These are phyloP conservation scores for Beta macrorhiza DNA, from an alignment of 179 eudicot species.

Conservation along the genomic window DNA sequence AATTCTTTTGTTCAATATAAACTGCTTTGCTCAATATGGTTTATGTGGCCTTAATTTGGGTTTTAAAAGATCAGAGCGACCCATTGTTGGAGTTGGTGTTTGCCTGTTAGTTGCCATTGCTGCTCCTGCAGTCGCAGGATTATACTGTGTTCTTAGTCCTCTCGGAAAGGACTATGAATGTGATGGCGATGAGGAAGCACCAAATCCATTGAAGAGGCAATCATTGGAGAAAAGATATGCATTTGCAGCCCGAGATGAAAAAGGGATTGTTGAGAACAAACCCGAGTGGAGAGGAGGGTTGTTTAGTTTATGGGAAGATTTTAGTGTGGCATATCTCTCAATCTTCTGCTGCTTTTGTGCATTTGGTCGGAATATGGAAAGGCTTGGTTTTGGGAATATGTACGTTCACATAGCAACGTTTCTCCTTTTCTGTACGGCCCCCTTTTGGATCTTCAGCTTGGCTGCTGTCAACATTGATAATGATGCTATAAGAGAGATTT, in stretches of 20 bases:
- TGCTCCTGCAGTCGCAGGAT: conserved; percentile 77
- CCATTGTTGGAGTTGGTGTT: conserved; percentile 66
- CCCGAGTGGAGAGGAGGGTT: conserved; percentile 69
- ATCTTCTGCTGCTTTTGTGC: conserved; percentile 81
- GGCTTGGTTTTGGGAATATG: conserved; percentile 89
- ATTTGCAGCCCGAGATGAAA: conserved; percentile 52
- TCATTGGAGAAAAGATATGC: conserved; percentile 52
- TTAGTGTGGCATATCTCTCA: conserved; percentile 53
- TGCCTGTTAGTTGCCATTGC: conserved; percentile 64
- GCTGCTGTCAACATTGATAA: conserved; percentile 82
- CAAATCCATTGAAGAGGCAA: conserved; percentile 27
- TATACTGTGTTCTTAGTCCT: conserved; percentile 73
- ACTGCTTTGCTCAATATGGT: conserved; percentile 90
- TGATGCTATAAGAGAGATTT: conserved; percentile 51
- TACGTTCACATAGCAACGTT: conserved; percentile 88
- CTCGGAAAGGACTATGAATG: conserved; percentile 69
- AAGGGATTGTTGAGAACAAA: conserved; percentile 32
- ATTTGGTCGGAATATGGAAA: conserved; percentile 96
- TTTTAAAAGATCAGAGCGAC: conserved; percentile 65
- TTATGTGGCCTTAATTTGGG: conserved; percentile 77
- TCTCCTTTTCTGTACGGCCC: conserved; percentile 77
- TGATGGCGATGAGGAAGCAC: conserved; percentile 47
- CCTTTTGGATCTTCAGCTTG: conserved; percentile 81
- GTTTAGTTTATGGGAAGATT: conserved; percentile 64
- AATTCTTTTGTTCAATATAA: conserved; percentile 55